Evolutionary conservation across 1,284 basidiomycete species (phyloP), one percentile per base, ranked within the genome.

Genomic region (Ustilago cynodontis): DNA sequence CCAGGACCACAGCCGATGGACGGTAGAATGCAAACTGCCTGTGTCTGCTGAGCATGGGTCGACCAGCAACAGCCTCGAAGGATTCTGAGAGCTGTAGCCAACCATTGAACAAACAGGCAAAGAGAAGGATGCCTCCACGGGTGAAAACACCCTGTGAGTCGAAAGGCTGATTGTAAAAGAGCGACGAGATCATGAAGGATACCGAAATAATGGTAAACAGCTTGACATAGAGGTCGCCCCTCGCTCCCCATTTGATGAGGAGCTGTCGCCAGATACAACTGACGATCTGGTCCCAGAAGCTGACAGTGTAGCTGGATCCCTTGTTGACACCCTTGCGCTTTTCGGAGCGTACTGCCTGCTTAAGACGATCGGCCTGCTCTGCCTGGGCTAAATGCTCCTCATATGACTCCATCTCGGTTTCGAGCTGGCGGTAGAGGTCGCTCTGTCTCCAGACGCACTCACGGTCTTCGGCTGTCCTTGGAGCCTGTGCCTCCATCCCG

Each of bases 51-150:
- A 82, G 63, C 63, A 82, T 79, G 2, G 81, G 81, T 14, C 81
- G 90, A 91, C 2, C 88, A 85, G 85, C 82, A 54, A 51, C 92
- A 18, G 69, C 70, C 20, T 66, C 88, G 0, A 91, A 88, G 0
- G 91, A 90, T 37, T 72, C 77, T 22, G 64, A 74, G 16, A 75
- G 71, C 31, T 69, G 63, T 0, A 76, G 63, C 71, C 86, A 86
- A 13, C 84, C 85, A 72, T 85, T 85, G 72, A 87, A 82, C 26
- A 88, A 75, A 50, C 86, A 80, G 31, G 86, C 86, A 55, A 89
- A 86, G 86, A 95, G 75, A 14, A 82, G 69, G 14, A 74, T 50
- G 66, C 82, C 80, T 3, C 80, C 80, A 20, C 82, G 74, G 6
- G 77, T 82, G 56, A 85, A 85, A 20, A 78, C 68, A 47, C 79